phyloP scores from a whole-genome alignment of 2,329 filamentous ascomycete species.

The Beauveria sp. region DNA sequence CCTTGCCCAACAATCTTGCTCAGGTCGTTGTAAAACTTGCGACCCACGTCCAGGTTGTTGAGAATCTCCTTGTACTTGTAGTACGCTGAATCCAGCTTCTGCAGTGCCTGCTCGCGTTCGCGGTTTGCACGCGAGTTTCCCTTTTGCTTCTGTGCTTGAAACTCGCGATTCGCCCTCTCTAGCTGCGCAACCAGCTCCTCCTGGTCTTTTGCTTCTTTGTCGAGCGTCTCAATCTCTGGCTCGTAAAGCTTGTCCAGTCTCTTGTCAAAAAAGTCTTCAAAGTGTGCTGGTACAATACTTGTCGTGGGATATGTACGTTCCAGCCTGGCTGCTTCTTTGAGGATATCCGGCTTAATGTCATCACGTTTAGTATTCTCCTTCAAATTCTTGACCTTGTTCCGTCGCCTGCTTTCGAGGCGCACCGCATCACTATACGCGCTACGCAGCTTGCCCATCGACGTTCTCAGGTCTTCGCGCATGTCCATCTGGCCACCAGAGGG shows the following conservation, averaged over 20 bases:
- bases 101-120: constrained; percentile 79
- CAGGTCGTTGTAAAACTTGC: constrained; percentile 96
- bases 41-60: constrained; percentile 79
- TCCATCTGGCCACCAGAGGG: constrained; percentile 74
- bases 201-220: constrained; percentile 69
- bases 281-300: constrained; percentile 77
- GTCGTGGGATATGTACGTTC: constrained; percentile 83
- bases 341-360: constrained; percentile 79
- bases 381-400: constrained; percentile 71
- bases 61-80: constrained; percentile 96
- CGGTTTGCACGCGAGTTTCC: constrained; percentile 52
- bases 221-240: constrained; percentile 61
- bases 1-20: constrained; percentile 71
- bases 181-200: constrained; percentile 62
- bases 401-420: constrained; percentile 71
- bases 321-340: constrained; percentile 74
- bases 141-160: constrained; percentile 61
- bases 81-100: constrained; percentile 84
- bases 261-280: constrained; percentile 83
- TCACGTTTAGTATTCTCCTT: constrained; percentile 75
- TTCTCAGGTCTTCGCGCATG: constrained; percentile 73
- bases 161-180: constrained; percentile 68
- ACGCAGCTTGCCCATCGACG: constrained; percentile 68
- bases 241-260: constrained; percentile 73
- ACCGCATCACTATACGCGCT: constrained; percentile 78